These are phyloP conservation scores for Neurospora sp. DNA, from an alignment of 2,329 filamentous ascomycete species.

Conservation along the genomic window DNA sequence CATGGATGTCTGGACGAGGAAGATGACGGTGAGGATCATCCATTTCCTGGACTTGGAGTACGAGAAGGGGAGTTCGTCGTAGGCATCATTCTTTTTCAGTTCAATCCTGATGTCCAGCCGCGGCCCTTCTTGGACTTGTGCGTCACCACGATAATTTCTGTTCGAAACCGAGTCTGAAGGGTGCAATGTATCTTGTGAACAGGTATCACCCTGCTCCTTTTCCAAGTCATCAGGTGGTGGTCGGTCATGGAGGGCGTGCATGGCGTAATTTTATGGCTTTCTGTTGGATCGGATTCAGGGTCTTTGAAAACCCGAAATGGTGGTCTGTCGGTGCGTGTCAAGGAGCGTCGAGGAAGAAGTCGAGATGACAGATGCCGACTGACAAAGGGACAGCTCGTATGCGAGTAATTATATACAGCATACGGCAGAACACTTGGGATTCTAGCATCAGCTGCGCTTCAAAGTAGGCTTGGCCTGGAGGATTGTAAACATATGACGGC, in stretches of 20 bases:
- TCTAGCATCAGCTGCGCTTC: neutral
- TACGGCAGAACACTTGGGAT: neutral
- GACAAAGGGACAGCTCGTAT: neutral
- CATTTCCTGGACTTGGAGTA: conserved; percentile 57
- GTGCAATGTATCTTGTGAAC: neutral
- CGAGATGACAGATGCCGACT: neutral
- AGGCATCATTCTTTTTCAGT: conserved; percentile 49
- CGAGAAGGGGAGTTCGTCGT: conserved; percentile 53
- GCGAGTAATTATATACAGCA: neutral
- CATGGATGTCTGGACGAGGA: conserved; percentile 66
- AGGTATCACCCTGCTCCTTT: neutral
- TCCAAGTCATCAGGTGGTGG: neutral
- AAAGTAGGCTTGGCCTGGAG: neutral
- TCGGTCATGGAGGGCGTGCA: neutral
- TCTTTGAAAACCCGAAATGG: neutral
- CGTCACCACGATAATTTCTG: neutral
- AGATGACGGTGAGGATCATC: conserved; percentile 63
- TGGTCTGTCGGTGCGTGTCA: neutral
- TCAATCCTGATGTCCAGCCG: conserved; percentile 18
- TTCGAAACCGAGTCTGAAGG: neutral
- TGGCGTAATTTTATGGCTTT: neutral
- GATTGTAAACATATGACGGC: neutral
- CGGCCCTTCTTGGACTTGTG: neutral
- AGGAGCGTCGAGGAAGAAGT: neutral
- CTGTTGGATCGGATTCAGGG: neutral